A percentile compares a stretch with the other conserved stretches of the same genome.
Evolutionary conservation across 2,329 filamentous ascomycete species (phyloP).

Genomic region (Aureobasidium sp.): DNA sequence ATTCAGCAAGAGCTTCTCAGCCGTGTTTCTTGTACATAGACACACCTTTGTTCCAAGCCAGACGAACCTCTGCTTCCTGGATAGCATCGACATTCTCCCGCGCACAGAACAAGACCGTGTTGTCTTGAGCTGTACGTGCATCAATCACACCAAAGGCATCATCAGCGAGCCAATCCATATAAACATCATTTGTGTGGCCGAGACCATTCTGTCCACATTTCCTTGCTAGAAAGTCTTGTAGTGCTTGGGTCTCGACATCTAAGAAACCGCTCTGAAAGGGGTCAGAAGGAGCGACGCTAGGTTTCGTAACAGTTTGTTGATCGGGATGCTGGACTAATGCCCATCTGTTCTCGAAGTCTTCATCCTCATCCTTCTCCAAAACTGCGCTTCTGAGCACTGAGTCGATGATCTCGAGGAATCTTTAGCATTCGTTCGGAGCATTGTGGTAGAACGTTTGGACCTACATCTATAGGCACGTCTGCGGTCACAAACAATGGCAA

Average conservation of each 20-base stretch:
- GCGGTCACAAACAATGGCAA: not conserved
- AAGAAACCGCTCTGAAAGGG: not conserved
- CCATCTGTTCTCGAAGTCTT: not conserved
- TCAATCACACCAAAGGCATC: not conserved
- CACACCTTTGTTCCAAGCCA: not conserved
- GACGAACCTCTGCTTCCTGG: not conserved
- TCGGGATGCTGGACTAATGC: not conserved
- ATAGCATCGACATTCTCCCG: not conserved
- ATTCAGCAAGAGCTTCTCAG: not conserved
- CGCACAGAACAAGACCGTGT: not conserved
- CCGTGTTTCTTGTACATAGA: not conserved
- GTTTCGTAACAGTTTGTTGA: not conserved
- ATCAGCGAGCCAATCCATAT: not conserved
- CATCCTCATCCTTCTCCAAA: not conserved
- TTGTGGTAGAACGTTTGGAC: too few species aligned
- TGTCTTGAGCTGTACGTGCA: not conserved
- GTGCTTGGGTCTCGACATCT: too few species aligned
- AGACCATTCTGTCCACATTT: not conserved
- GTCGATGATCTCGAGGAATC: not conserved
- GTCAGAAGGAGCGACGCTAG: not conserved
- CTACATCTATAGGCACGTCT: not conserved
- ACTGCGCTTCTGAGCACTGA: not conserved
- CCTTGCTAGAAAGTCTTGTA: not conserved
- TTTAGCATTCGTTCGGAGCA: too few species aligned
- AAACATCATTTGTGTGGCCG: not conserved